Evolutionary conservation across 345 rosid species (phyloP).

Genomic region (Alliaria petiolata): DNA sequence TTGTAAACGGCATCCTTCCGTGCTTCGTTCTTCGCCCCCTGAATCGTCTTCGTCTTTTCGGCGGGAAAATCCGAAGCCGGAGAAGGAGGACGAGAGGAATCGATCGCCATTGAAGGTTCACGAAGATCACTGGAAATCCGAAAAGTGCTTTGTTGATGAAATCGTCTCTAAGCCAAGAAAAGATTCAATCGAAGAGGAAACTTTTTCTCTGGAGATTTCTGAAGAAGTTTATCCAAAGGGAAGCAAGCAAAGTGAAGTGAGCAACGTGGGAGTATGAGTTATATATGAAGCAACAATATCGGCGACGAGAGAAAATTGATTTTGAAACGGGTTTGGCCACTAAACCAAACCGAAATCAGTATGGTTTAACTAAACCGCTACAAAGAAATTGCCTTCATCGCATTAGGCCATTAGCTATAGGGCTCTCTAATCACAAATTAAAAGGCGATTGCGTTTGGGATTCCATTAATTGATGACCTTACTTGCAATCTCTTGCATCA

Average conservation of each 20-base stretch:
- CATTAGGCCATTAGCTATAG: no score
- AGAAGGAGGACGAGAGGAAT: neutral
- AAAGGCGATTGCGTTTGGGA: no score
- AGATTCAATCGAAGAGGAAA: neutral
- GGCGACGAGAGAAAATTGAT: neutral
- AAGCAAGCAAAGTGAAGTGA: neutral
- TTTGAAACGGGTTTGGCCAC: neutral
- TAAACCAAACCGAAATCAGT: neutral
- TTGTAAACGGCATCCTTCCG: conserved; percentile 48
- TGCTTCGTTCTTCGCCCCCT: conserved; percentile 18
- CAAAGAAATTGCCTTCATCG: neutral
- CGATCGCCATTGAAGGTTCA: conserved; percentile 12
- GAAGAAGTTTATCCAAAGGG: neutral
- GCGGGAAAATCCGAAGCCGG: conserved; percentile 15
- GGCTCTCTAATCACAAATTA: no score
- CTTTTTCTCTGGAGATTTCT: neutral
- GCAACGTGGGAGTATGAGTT: neutral
- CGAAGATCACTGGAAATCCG: neutral
- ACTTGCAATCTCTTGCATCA: no score
- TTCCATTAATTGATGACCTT: no score
- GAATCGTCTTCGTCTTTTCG: conserved; percentile 22
- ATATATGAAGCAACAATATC: neutral
- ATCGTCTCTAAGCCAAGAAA: neutral
- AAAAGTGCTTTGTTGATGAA: neutral
- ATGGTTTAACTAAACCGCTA: neutral